These are phyloP conservation scores for Xylaria flabelliformis DNA, from an alignment of 495 filamentous ascomycete species.

Conservation along the genomic window DNA sequence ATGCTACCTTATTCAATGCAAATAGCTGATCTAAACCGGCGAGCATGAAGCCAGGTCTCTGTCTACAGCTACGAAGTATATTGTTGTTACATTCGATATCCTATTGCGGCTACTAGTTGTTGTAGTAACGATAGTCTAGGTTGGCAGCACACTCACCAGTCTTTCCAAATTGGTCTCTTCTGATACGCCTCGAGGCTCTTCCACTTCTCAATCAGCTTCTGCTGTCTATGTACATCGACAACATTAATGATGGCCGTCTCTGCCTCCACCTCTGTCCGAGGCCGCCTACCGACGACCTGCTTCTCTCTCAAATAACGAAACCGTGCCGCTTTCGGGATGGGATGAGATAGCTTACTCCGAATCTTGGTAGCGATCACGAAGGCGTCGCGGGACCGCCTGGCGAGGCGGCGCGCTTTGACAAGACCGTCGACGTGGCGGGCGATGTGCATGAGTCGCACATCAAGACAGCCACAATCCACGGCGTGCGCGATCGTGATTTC, in stretches of 20 bases:
- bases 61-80: neutral
- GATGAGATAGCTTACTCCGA: neutral
- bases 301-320: neutral
- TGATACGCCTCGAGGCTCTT: conserved; percentile 29
- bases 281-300: neutral
- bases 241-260: conserved; percentile 9
- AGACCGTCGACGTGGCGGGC: neutral
- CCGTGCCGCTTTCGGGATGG: neutral
- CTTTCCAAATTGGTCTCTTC: conserved; percentile 35
- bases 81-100: neutral
- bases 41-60: neutral
- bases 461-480: conserved; percentile 5
- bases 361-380: conserved; percentile 24
- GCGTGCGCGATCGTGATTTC: conserved; percentile 18
- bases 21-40: no score
- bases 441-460: conserved; percentile 20
- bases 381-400: conserved; percentile 10
- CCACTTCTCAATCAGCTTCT: conserved; percentile 33
- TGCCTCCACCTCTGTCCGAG: neutral
- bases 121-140: neutral
- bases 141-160: conserved; percentile 29
- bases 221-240: conserved; percentile 25
- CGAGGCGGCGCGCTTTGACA: neutral
- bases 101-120: neutral
- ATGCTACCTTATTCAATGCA: neutral